A percentile compares a stretch with the other conserved stretches of the same genome.
Conservation (phyloP, 2,329 filamentous ascomycete genomes). For the Esteya vermicola region DNA sequence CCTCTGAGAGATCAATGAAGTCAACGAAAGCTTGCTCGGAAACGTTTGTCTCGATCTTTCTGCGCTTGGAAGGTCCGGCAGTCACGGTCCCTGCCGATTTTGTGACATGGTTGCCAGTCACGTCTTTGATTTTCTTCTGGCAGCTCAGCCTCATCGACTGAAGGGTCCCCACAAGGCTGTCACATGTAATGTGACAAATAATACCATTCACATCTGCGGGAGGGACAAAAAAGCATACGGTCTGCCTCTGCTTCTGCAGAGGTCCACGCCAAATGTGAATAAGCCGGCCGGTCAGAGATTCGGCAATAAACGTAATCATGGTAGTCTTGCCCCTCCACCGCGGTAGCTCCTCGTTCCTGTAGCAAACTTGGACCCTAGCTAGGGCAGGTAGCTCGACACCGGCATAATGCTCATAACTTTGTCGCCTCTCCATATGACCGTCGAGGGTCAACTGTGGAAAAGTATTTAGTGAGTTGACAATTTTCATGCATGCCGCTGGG, state of each 20-base stretch:
- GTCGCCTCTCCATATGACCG: constrained; percentile 17
- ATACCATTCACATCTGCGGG: constrained; percentile 43
- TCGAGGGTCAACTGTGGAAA: constrained; percentile 50
- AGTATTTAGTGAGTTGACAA: constrained; percentile 47
- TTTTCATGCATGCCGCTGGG: constrained; percentile 64
- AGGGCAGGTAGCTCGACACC: constrained; percentile 21
- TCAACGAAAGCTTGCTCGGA: constrained; percentile 3
- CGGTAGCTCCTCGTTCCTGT: constrained; percentile 49
- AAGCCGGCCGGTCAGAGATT: constrained; percentile 54
- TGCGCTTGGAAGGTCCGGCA: not conserved
- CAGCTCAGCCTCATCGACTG: constrained; percentile 12
- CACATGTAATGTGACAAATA: constrained; percentile 62
- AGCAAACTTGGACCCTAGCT: constrained; percentile 50
- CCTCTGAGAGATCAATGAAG: constrained; percentile 7
- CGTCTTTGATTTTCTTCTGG: not conserved
- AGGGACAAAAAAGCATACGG: constrained; percentile 43
- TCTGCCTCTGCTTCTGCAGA: constrained; percentile 40
- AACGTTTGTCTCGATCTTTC: not conserved
- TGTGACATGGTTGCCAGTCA: too few species aligned
- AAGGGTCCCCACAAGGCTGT: constrained; percentile 59
- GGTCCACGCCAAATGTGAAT: constrained; percentile 54
- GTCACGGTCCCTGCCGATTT: not conserved
- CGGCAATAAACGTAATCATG: constrained; percentile 59
- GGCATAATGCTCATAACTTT: not conserved
- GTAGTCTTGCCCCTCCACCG: constrained; percentile 51